Conservation (phyloP, 768 basidiomycete genomes). For the Austroboletus festivus region DNA sequence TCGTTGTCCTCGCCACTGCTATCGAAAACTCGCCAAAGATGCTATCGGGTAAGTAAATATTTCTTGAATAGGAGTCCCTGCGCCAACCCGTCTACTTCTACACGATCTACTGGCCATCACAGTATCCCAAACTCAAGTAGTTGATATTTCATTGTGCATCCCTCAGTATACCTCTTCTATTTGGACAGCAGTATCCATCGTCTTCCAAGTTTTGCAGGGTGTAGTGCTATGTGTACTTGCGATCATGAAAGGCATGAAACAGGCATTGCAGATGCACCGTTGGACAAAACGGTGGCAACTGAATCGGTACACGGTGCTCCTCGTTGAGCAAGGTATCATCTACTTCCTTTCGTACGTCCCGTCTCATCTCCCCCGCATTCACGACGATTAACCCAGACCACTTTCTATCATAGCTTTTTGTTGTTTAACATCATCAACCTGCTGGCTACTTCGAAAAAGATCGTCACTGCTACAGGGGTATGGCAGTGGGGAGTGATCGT, state of each 20-base stretch:
- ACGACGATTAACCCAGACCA: background rate
- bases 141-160: background rate
- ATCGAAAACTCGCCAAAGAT: background rate
- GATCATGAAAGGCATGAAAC: background rate
- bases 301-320: constrained; percentile 7
- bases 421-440: background rate
- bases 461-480: background rate
- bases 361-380: background rate
- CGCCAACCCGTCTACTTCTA: background rate
- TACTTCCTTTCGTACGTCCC: constrained; percentile 8
- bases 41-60: background rate
- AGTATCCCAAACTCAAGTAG: background rate
- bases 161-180: background rate
- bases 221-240: background rate
- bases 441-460: background rate
- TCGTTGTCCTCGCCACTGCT: background rate
- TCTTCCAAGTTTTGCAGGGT: background rate
- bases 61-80: background rate
- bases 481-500: background rate
- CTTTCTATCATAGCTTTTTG: background rate
- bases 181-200: background rate
- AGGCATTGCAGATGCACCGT: constrained; percentile 1
- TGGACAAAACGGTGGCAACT: constrained; percentile 3
- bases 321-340: constrained; percentile 5
- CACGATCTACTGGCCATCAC: too few relatives aligned